Base-by-base conservation (phyloP, 2,329 filamentous ascomycete genomes). In the Nemania sp. region DNA sequence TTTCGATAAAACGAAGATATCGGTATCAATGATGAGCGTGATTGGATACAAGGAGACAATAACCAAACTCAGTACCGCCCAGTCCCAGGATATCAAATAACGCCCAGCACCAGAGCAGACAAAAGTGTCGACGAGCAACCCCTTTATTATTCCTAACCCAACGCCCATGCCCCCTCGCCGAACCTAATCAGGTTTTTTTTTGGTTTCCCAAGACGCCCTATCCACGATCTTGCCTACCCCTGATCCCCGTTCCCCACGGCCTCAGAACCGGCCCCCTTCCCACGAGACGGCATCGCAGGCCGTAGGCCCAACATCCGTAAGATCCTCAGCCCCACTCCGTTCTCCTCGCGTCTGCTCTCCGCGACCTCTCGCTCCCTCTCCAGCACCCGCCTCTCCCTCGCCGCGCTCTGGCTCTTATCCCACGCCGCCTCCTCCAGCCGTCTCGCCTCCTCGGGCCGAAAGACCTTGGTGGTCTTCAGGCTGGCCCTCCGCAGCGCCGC, bases 371-470 rank as follows among this genome's bases (percentile, higher is more conserved):
- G 61, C 40, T 64, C 53, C 29, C 40, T 57, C 46, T 62, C 48
- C 11, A 62, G 53, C 5, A 63, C 34, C 0, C 57, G 25, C 11
- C 57, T 54, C 50, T 63, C 57, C 47, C 45, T 60, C 9, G 63
- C 60, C 4, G 62, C 62, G 42, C 62, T 65, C 57, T 65, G 60
- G 32, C 60, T 65, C 21, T 52, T 58, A 35, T 63, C 57, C 43
- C 53, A 43, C 10, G 83, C 77, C 34, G 82, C 85, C 69, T 88
- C 86, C 66, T 89, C 84, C 53, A 76, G 78, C 63, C 78, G 77
- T 46, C 76, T 79, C 55, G 81, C 80, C 70, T 85, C 83, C 61
- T 89, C 86, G 0, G 88, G 87, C 40, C 83, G 79, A 2, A 90
- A 65, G 7, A 89, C 70, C 68, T 86, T 87, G 57, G 87, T 85